Percentiles rank a stretch among this genome's conserved stretches.
phyloP scores from a whole-genome alignment of 192 early-diverging fungal species.

The Phycomyces blakesleeanus region DNA sequence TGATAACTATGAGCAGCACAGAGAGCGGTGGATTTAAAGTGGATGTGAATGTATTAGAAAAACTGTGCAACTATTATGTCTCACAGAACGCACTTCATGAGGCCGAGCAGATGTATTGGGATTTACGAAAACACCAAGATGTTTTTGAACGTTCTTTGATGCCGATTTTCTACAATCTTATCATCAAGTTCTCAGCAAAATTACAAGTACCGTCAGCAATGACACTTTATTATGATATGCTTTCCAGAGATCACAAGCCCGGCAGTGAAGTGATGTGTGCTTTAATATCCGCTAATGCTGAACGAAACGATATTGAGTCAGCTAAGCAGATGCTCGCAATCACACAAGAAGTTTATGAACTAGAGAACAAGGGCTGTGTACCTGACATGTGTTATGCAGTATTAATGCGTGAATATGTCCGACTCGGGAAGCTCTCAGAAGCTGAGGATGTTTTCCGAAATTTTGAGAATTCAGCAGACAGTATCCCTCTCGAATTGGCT shows the following conservation, averaged over 20 bases:
- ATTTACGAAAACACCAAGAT: not conserved
- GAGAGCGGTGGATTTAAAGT: not conserved
- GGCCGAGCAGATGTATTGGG: slow-evolving; percentile 9
- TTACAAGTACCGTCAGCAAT: slow-evolving; percentile 3
- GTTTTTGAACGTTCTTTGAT: not conserved
- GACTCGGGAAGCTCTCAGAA: not conserved
- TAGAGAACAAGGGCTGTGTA: not conserved
- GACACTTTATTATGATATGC: slow-evolving; percentile 10
- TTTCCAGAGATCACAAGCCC: slow-evolving; percentile 3
- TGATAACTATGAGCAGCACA: not conserved
- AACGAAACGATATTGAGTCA: slow-evolving; percentile 8
- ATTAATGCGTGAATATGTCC: slow-evolving; percentile 11
- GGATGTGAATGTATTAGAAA: not conserved
- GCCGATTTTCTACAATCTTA: not conserved
- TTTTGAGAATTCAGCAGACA: not conserved
- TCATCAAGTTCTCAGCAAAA: not conserved
- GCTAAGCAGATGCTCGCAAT: not conserved
- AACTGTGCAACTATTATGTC: not conserved
- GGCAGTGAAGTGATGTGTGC: not conserved
- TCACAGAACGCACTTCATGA: not conserved
- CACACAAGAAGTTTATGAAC: not conserved
- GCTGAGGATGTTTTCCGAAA: not conserved
- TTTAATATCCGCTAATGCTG: not conserved
- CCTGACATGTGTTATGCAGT: not conserved
- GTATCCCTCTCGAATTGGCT: not conserved